A percentile compares a stretch with the other conserved stretches of the same genome.
phyloP scores from a whole-genome alignment of 23 red algal genomes.

The Cyanidioschyzon merolae region DNA sequence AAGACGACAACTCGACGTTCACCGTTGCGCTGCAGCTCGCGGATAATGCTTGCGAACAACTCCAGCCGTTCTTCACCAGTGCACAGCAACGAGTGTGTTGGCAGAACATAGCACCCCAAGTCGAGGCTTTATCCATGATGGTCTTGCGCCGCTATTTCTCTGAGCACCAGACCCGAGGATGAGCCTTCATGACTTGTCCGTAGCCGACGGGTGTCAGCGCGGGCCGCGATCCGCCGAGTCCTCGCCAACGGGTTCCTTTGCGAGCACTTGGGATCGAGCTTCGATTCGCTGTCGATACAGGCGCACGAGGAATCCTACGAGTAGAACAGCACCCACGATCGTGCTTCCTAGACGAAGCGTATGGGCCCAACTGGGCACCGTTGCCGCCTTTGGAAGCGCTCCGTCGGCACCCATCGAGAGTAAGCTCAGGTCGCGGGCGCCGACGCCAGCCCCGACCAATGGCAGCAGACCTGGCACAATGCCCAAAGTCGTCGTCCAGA shows the following conservation, averaged over 20 bases:
- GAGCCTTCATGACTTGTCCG: not conserved
- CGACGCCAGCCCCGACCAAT: not conserved
- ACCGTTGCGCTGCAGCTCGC: not conserved
- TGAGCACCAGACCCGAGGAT: not conserved
- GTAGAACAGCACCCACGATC: not conserved
- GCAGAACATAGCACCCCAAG: not conserved
- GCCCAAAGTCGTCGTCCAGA: not conserved
- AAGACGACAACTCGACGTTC: not conserved
- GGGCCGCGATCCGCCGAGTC: not conserved
- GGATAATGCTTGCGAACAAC: not conserved
- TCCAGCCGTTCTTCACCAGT: not conserved
- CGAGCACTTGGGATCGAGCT: not conserved
- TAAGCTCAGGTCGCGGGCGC: conserved; percentile 6
- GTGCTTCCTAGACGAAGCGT: conserved; percentile 1
- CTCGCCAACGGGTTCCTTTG: not conserved
- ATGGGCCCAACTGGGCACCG: not conserved
- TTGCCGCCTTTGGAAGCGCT: not conserved
- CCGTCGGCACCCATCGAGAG: not conserved
- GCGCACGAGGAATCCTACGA: not conserved
- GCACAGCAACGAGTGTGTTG: not conserved
- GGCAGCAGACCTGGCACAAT: conserved; percentile 1
- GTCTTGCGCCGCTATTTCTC: not conserved
- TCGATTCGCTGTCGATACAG: not conserved
- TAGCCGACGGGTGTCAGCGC: not conserved
- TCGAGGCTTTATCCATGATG: not conserved